phyloP scores from a whole-genome alignment of 148 eudicot species.

The Amaranthus hypochondriacus region DNA sequence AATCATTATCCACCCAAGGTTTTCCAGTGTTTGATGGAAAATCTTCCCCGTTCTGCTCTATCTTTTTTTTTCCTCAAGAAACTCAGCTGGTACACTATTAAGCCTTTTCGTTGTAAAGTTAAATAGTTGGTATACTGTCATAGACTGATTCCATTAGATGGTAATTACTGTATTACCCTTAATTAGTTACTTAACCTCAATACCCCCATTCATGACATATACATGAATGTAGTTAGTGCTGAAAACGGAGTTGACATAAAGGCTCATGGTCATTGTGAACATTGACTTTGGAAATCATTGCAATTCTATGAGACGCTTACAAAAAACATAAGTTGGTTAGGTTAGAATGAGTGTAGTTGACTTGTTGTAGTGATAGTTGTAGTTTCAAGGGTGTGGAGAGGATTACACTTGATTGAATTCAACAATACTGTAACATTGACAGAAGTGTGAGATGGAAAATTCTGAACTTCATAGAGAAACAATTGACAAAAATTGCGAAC shows the following conservation, averaged over 20 bases:
- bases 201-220: not conserved
- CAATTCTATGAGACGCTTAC: conserved; percentile 1
- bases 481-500: not conserved
- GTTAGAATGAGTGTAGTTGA: not conserved
- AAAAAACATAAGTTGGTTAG: not conserved
- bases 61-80: not conserved
- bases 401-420: not conserved
- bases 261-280: not conserved
- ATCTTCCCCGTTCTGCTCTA: not conserved
- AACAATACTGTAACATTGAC: not conserved
- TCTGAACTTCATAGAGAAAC: not conserved
- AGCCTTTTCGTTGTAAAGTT: not conserved
- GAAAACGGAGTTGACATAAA: not conserved
- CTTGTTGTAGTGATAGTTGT: not conserved
- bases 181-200: too few relatives aligned
- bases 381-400: not conserved
- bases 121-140: not conserved
- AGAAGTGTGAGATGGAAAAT: not conserved
- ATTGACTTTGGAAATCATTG: not conserved
- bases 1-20: not conserved
- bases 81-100: not conserved
- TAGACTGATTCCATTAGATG: too few relatives aligned
- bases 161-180: too few relatives aligned
- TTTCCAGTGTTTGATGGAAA: not conserved
- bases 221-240: not conserved